Conservation (phyloP, 108 stramenopile genomes). For the Conticribra guillardii region DNA sequence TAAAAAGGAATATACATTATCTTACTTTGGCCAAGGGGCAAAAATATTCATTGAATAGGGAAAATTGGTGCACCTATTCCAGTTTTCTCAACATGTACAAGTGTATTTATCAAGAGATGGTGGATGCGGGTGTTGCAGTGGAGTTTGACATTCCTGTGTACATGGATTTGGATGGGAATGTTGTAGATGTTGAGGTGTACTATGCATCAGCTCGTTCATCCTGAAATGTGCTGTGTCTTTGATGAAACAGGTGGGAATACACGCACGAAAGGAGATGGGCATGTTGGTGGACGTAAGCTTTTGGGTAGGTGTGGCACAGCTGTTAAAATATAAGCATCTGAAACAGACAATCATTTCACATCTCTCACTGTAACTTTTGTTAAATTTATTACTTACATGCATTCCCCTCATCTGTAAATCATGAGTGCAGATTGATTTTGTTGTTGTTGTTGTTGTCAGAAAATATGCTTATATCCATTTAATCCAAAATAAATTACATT, state of each 20-base stretch:
- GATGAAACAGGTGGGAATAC: background rate
- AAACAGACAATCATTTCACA: background rate
- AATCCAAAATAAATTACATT: background rate
- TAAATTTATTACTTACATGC: too few species aligned
- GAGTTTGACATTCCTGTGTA: background rate
- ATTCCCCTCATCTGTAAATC: too few species aligned
- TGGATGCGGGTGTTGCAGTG: background rate
- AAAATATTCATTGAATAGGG: background rate
- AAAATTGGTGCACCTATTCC: background rate
- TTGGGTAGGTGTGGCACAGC: background rate
- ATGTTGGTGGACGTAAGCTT: background rate
- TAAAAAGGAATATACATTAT: background rate
- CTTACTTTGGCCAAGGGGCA: background rate
- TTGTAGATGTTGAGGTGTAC: background rate
- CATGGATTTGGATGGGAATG: background rate
- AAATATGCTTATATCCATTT: background rate
- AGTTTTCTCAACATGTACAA: background rate
- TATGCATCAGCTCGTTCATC: background rate
- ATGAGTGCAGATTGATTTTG: background rate
- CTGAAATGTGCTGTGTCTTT: background rate
- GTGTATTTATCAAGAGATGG: background rate
- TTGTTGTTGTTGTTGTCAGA: background rate
- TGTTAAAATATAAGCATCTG: background rate
- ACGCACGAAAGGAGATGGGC: background rate
- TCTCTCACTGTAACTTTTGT: background rate